Evolutionary conservation across 2,329 filamentous ascomycete species (phyloP).

Genomic region (Elsinoe necatrix): DNA sequence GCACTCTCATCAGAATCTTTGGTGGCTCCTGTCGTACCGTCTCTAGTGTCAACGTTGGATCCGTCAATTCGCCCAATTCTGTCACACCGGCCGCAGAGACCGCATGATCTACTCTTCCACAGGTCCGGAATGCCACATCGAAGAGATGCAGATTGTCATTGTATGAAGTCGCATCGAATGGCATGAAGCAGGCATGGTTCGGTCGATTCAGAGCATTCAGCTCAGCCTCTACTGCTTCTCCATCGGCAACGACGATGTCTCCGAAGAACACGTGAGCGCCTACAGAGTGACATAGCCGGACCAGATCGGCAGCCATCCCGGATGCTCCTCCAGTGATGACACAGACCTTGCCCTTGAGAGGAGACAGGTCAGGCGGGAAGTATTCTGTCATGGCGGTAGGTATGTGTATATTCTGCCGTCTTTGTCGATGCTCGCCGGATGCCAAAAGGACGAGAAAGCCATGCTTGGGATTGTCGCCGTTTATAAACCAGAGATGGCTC

Average conservation of each 20-base stretch:
- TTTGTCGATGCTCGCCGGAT: background rate
- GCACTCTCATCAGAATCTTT: slow-evolving; percentile 31
- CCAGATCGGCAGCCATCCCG: slow-evolving; percentile 38
- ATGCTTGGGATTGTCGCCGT: background rate
- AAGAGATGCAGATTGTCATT: slow-evolving; percentile 41
- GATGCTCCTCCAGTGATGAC: slow-evolving; percentile 36
- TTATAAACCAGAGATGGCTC: background rate
- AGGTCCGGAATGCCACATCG: slow-evolving; percentile 37
- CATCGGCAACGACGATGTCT: slow-evolving; percentile 33
- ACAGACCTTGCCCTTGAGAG: slow-evolving; percentile 25
- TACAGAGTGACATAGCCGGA: slow-evolving; percentile 32
- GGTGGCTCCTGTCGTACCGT: slow-evolving; percentile 33
- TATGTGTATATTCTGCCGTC: too few relatives aligned
- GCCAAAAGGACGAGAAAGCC: background rate
- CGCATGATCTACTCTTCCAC: slow-evolving; percentile 42
- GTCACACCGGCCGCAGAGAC: slow-evolving; percentile 41
- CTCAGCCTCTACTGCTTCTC: slow-evolving; percentile 27
- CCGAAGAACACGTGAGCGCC: slow-evolving; percentile 40
- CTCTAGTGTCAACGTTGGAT: slow-evolving; percentile 37
- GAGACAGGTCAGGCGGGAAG: background rate
- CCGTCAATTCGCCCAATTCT: slow-evolving; percentile 40
- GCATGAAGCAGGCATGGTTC: slow-evolving; percentile 32
- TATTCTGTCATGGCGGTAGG: slow-evolving; percentile 12
- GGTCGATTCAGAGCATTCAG: slow-evolving; percentile 20
- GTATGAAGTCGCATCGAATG: slow-evolving; percentile 41